These are phyloP conservation scores for Conticribra guillardii DNA, from an alignment of 108 stramenopile genomes.

Conservation along the genomic window DNA sequence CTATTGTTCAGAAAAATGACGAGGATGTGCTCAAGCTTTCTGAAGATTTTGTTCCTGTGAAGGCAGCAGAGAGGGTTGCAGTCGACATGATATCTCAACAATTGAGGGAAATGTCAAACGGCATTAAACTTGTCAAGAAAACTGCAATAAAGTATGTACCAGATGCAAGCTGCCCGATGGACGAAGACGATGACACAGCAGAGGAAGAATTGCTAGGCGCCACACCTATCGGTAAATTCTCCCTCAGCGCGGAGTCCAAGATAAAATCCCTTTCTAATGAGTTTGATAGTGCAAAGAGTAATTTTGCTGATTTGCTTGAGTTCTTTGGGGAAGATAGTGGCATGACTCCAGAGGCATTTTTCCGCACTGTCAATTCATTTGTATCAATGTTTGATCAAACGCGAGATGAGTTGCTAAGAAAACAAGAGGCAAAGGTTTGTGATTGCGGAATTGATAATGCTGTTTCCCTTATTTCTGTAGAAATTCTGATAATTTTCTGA, in stretches of 20 bases:
- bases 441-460: slow-evolving; percentile 1
- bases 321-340: slow-evolving; percentile 45
- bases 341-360: slow-evolving; percentile 44
- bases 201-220: slow-evolving; percentile 33
- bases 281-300: slow-evolving; percentile 18
- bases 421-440: slow-evolving; percentile 47
- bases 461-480: neutral
- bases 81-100: slow-evolving; percentile 42
- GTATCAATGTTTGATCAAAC: slow-evolving; percentile 53
- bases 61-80: slow-evolving; percentile 48
- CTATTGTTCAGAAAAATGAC: slow-evolving; percentile 52
- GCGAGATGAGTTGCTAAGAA: slow-evolving; percentile 34
- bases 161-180: neutral
- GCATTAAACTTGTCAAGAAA: slow-evolving; percentile 27
- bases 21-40: slow-evolving; percentile 46
- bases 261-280: slow-evolving; percentile 27
- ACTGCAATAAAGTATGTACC: slow-evolving; percentile 26
- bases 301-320: slow-evolving; percentile 28
- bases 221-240: slow-evolving; percentile 41
- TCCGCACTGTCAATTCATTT: slow-evolving; percentile 49
- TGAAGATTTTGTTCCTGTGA: slow-evolving; percentile 47
- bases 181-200: slow-evolving; percentile 14
- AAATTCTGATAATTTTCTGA: neutral
- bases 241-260: slow-evolving; percentile 35
- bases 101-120: slow-evolving; percentile 30